phyloP scores from a whole-genome alignment of 345 rosid species.

The Brassica nigra region DNA sequence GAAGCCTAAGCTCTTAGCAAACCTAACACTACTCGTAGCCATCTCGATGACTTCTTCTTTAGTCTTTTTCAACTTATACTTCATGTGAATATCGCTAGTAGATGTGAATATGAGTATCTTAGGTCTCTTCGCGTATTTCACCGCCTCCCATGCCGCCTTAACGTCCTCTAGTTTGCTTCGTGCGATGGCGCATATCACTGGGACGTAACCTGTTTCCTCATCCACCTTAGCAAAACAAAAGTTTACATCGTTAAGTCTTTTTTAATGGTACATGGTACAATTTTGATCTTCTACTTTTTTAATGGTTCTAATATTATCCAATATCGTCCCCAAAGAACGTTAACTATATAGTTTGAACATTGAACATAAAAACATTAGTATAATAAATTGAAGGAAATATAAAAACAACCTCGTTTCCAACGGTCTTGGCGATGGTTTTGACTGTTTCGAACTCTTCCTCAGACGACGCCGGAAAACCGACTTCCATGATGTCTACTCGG shows the following conservation, averaged over 20 bases:
- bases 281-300: not conserved
- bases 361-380: not conserved
- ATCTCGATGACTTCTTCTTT: constrained; percentile 72
- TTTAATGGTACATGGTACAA: not conserved
- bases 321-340: not conserved
- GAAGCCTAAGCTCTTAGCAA: constrained; percentile 77
- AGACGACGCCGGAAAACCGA: constrained; percentile 84
- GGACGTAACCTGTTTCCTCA: constrained; percentile 68
- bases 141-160: constrained; percentile 75
- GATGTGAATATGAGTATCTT: constrained; percentile 79
- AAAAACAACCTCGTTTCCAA: constrained; percentile 59
- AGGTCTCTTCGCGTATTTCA: constrained; percentile 76
- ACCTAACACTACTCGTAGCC: constrained; percentile 61
- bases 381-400: not conserved
- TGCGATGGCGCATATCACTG: constrained; percentile 79
- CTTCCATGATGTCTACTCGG: constrained; percentile 89
- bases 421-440: constrained; percentile 64
- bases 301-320: not conserved
- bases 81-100: constrained; percentile 83
- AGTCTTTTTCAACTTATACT: constrained; percentile 75
- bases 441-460: constrained; percentile 79
- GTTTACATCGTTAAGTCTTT: not conserved
- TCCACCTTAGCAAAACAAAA: constrained; percentile 31
- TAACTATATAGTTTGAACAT: not conserved
- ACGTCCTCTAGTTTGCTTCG: constrained; percentile 74